Conservation (phyloP, 495 filamentous ascomycete genomes). For the Eremomyces bilateralis region DNA sequence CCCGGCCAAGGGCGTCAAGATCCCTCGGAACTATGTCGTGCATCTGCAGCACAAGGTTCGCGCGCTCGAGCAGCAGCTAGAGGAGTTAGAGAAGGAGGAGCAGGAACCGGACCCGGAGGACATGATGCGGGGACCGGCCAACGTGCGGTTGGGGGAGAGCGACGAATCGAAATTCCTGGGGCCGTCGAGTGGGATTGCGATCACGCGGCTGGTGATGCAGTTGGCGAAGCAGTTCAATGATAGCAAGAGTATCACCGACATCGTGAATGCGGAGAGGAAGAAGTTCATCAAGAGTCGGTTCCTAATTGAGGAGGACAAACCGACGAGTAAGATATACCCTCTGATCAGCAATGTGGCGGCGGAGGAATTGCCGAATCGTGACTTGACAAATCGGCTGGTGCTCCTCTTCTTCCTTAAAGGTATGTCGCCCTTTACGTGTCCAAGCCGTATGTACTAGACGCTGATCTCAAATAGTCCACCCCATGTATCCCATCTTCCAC, state of each 20-base stretch:
- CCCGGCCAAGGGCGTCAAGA: slow-evolving; percentile 50
- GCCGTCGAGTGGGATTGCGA: slow-evolving; percentile 79
- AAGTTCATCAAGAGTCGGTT: slow-evolving; percentile 35
- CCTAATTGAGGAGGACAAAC: slow-evolving; percentile 35
- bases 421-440: slow-evolving; percentile 20
- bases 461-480: slow-evolving; percentile 7
- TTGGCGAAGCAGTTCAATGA: slow-evolving; percentile 75
- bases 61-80: slow-evolving; percentile 53
- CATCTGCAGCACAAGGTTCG: slow-evolving; percentile 66
- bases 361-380: slow-evolving; percentile 38
- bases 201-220: slow-evolving; percentile 85
- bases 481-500: slow-evolving; percentile 66
- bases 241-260: slow-evolving; percentile 64
- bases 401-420: slow-evolving; percentile 65
- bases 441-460: not conserved
- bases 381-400: slow-evolving; percentile 48
- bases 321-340: slow-evolving; percentile 50
- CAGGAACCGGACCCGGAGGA: slow-evolving; percentile 45
- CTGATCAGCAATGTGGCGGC: slow-evolving; percentile 57
- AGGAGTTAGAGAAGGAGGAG: slow-evolving; percentile 35
- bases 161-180: slow-evolving; percentile 79
- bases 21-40: slow-evolving; percentile 72
- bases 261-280: slow-evolving; percentile 47
- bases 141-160: slow-evolving; percentile 57
- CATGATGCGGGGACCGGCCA: slow-evolving; percentile 59